These are phyloP conservation scores for Flaveria brownii DNA, from an alignment of 129 eudicot genomes.

Conservation along the genomic window DNA sequence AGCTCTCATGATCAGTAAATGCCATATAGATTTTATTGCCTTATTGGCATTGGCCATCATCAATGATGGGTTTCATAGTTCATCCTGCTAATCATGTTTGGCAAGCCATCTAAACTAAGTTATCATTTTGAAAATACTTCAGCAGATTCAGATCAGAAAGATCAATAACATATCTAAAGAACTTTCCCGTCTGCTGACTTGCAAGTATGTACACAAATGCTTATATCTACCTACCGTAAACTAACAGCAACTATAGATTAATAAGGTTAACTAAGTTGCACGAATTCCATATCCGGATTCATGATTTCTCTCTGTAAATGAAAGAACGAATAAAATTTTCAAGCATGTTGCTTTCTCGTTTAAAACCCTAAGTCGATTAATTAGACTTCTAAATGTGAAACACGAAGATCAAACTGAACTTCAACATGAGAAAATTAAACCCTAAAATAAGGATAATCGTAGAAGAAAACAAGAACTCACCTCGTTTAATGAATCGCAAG, in stretches of 20 bases:
- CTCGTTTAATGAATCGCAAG: constrained; percentile 23
- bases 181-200: neutral
- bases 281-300: neutral
- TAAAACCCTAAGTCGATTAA: constrained; percentile 26
- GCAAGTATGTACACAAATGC: neutral
- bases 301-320: neutral
- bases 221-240: neutral
- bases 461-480: constrained; percentile 10
- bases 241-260: neutral
- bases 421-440: neutral
- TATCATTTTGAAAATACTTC: neutral
- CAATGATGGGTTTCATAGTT: neutral
- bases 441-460: neutral
- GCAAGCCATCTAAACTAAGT: neutral
- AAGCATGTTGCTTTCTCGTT: constrained; percentile 7
- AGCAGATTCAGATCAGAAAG: neutral
- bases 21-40: neutral
- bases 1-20: neutral
- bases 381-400: neutral
- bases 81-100: neutral
- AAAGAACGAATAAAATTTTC: neutral
- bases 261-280: neutral
- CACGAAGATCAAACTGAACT: neutral
- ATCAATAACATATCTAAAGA: neutral
- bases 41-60: neutral